Conservation (phyloP, 371 early-diverging fungal species). For the Circinella umbellata region DNA sequence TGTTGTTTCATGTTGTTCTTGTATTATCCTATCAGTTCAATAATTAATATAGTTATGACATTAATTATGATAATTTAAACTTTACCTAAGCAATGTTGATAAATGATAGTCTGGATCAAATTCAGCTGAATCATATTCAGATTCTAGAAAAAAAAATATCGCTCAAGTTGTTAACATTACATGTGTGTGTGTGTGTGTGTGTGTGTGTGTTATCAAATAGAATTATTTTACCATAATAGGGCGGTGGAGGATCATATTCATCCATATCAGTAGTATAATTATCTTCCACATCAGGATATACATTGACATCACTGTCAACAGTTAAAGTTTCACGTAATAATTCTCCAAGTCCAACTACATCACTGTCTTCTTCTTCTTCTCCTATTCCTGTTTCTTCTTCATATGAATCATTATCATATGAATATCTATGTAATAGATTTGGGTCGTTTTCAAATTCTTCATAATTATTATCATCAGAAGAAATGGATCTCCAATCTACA, state of each 20-base stretch:
- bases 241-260: background rate
- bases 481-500: background rate
- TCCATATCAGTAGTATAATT: background rate
- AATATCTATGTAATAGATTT: background rate
- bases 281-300: background rate
- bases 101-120: background rate
- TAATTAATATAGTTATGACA: background rate
- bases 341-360: background rate
- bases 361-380: conserved; percentile 1
- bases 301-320: background rate
- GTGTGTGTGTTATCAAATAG: background rate
- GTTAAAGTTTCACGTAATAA: background rate
- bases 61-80: background rate
- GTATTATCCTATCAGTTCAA: background rate
- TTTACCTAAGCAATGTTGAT: background rate
- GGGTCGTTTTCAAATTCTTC: conserved; percentile 1
- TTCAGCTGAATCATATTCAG: no score
- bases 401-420: background rate
- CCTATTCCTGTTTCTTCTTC: background rate
- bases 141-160: no score
- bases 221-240: background rate
- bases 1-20: conserved; percentile 4
- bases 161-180: no score
- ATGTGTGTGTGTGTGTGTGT: no score
- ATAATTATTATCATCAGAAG: background rate